phyloP scores from a whole-genome alignment of 2,329 filamentous ascomycete genomes.

The Fusarium algeriense region DNA sequence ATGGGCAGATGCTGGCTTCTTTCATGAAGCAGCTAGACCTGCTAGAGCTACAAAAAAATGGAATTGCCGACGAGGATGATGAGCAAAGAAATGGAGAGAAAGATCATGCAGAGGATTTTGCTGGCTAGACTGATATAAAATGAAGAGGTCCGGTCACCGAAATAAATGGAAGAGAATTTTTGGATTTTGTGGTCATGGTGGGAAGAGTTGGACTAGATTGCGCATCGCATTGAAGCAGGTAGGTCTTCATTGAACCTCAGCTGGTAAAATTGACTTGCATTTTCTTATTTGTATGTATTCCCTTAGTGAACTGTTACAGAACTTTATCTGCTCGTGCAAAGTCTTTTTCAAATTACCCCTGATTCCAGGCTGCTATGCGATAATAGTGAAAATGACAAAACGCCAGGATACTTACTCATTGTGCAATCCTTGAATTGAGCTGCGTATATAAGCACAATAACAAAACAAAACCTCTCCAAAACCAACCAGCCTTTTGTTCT shows the following conservation, averaged over 20 bases:
- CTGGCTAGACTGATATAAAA: accelerated
- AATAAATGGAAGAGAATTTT: neutral
- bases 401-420: no score
- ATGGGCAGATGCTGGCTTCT: constrained; percentile 12
- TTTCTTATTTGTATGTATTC: neutral
- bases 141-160: neutral
- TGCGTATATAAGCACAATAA: no score
- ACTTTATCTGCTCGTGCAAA: neutral
- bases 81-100: accelerated
- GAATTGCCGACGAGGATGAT: neutral
- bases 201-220: neutral
- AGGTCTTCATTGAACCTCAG: neutral
- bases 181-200: neutral
- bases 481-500: neutral
- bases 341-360: accelerated
- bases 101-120: neutral
- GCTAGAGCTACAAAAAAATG: neutral
- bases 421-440: neutral
- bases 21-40: neutral
- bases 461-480: no score
- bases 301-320: no score
- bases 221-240: neutral
- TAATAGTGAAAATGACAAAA: neutral
- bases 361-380: neutral
- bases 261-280: neutral